Conservation (phyloP, 495 filamentous ascomycete species). For the Penicillium turbatum region DNA sequence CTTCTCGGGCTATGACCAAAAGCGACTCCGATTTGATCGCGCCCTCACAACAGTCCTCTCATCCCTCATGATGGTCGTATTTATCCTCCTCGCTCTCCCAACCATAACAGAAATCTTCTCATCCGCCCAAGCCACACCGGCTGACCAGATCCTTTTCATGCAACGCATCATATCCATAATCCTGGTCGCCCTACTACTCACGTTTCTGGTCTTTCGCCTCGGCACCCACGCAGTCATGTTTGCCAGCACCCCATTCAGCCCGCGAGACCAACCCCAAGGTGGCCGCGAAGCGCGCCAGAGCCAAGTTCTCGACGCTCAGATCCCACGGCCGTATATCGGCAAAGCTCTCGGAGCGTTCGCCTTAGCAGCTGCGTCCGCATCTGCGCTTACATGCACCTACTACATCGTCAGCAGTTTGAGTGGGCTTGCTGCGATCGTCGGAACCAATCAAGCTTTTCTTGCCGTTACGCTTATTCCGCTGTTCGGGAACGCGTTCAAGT, state of each 20-base stretch:
- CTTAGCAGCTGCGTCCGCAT: slow-evolving; percentile 12
- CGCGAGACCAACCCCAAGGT: background rate
- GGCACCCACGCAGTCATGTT: slow-evolving; percentile 22
- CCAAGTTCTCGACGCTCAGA: background rate
- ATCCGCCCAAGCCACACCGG: slow-evolving; percentile 4
- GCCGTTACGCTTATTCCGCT: slow-evolving; percentile 24
- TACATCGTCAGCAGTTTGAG: slow-evolving; percentile 25
- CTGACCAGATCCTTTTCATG: slow-evolving; percentile 37
- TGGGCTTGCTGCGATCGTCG: slow-evolving; percentile 7
- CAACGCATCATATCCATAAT: slow-evolving; percentile 32
- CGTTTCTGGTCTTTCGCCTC: slow-evolving; percentile 58
- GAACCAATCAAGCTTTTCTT: slow-evolving; percentile 22
- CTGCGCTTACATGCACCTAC: slow-evolving; percentile 20
- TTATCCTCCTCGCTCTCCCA: slow-evolving; percentile 21
- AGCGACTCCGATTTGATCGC: slow-evolving; percentile 22
- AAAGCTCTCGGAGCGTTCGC: background rate
- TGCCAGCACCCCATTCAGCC: slow-evolving; percentile 3
- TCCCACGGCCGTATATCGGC: background rate
- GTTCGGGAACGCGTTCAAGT: slow-evolving; percentile 25
- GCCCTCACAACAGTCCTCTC: slow-evolving; percentile 22
- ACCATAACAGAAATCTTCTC: slow-evolving; percentile 25
- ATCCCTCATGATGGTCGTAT: slow-evolving; percentile 24
- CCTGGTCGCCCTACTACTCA: slow-evolving; percentile 60
- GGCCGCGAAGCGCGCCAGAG: background rate
- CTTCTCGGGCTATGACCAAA: slow-evolving; percentile 18